These are phyloP conservation scores for Sarocladium brachiariae DNA, from an alignment of 2,329 filamentous ascomycete genomes.

Conservation along the genomic window DNA sequence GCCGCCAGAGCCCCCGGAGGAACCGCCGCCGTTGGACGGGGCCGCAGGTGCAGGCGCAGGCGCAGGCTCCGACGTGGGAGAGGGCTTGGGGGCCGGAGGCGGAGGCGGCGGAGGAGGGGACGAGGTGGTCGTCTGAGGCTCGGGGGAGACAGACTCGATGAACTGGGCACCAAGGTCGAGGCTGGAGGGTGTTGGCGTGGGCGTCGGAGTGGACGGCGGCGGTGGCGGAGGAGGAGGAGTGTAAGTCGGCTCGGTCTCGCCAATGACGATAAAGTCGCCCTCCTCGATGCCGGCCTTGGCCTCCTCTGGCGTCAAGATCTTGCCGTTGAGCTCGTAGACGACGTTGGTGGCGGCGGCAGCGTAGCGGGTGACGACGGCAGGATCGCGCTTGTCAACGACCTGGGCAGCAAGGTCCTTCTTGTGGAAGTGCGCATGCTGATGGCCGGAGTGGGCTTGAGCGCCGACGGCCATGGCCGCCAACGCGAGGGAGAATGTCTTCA, in stretches of 20 bases:
- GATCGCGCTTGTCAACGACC: constrained; percentile 38
- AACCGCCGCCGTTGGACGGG: constrained; percentile 15
- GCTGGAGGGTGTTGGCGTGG: constrained; percentile 30
- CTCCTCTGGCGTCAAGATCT: constrained; percentile 52
- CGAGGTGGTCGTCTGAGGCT: constrained; percentile 9
- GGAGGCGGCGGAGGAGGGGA: constrained; percentile 14
- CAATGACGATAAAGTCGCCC: constrained; percentile 62
- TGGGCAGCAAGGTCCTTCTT: constrained; percentile 43
- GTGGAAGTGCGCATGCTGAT: constrained; percentile 54
- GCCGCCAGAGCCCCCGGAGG: constrained; percentile 17
- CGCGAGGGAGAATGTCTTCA: constrained; percentile 22
- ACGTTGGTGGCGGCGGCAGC: constrained; percentile 57
- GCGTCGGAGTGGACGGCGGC: constrained; percentile 18
- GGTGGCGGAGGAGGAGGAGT: constrained; percentile 32
- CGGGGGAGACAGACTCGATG: constrained; percentile 33
- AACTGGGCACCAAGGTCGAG: constrained; percentile 39
- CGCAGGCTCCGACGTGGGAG: constrained; percentile 21
- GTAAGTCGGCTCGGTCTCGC: constrained; percentile 50
- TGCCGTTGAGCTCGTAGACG: constrained; percentile 64
- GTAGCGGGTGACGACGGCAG: constrained; percentile 41
- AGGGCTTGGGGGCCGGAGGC: constrained; percentile 15
- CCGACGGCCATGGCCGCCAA: constrained; percentile 47
- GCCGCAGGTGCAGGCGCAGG: constrained; percentile 17
- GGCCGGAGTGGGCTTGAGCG: constrained; percentile 53
- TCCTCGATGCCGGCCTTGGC: constrained; percentile 66